Evolutionary conservation across 768 basidiomycete genomes (phyloP).

Genomic region (Myochromella boudieri): DNA sequence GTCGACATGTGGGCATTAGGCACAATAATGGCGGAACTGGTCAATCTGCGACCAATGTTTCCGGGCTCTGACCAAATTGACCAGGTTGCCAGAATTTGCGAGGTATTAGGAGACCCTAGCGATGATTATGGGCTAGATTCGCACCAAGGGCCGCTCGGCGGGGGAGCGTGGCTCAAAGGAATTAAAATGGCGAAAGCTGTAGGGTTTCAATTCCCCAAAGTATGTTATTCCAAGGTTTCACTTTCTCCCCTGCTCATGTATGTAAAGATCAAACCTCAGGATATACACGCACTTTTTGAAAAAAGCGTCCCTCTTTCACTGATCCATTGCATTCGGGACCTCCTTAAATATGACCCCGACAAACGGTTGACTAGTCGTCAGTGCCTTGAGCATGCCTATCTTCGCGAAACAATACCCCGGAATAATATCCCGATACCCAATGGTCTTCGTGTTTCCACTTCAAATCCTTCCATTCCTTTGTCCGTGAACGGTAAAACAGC

Average conservation of each 20-base stretch:
- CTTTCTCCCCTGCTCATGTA: constrained; percentile 10
- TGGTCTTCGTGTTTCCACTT: constrained; percentile 42
- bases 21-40: constrained; percentile 95
- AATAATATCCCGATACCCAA: constrained; percentile 66
- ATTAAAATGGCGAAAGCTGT: constrained; percentile 83
- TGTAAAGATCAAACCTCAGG: constrained; percentile 59
- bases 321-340: constrained; percentile 88
- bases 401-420: constrained; percentile 72
- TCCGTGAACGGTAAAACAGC: constrained; percentile 35
- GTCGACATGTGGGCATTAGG: constrained; percentile 99
- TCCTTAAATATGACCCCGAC: constrained; percentile 91
- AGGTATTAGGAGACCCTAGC: constrained; percentile 90
- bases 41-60: constrained; percentile 94
- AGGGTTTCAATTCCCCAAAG: constrained; percentile 90
- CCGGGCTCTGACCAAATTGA: constrained; percentile 92
- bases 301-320: constrained; percentile 74
- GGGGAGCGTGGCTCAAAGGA: constrained; percentile 85
- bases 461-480: constrained; percentile 31
- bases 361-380: constrained; percentile 82
- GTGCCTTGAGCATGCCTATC: constrained; percentile 88
- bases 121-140: constrained; percentile 79
- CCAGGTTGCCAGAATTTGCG: constrained; percentile 88
- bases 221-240: constrained; percentile 33
- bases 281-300: constrained; percentile 76
- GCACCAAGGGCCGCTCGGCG: constrained; percentile 70